Conservation (phyloP, 192 early-diverging fungal genomes). For the Pecoramyces ruminantium region DNA sequence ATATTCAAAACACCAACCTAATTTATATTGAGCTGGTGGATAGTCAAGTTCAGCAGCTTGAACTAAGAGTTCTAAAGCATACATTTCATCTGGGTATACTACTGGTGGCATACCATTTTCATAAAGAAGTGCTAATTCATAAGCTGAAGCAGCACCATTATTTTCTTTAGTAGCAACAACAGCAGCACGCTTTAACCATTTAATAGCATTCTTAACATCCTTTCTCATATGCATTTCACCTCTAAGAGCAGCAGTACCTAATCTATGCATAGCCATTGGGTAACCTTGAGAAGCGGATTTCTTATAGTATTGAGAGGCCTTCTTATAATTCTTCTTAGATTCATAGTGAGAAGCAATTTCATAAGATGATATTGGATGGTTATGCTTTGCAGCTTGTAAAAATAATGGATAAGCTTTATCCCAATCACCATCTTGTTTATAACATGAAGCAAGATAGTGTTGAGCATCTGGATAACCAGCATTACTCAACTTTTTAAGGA, state of each 20-base stretch:
- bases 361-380: neutral
- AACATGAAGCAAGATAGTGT: neutral
- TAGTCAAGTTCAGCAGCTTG: conserved; percentile 1
- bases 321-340: neutral
- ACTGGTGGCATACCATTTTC: neutral
- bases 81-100: neutral
- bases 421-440: conserved; percentile 3
- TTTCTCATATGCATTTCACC: neutral
- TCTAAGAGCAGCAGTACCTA: neutral
- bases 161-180: neutral
- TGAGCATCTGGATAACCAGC: conserved; percentile 4
- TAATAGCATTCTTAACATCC: conserved; percentile 5
- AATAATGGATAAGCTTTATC: conserved; percentile 3
- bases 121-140: neutral
- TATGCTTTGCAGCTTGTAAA: neutral
- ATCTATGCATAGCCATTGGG: conserved; percentile 1
- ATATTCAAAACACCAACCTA: conserved; percentile 1
- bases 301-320: neutral
- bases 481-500: conserved; percentile 3
- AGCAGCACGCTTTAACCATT: conserved; percentile 3
- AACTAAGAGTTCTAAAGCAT: neutral
- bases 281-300: neutral
- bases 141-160: neutral
- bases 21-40: conserved; percentile 1
- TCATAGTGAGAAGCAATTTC: neutral